phyloP scores from a whole-genome alignment of 2,329 filamentous ascomycete species.

The Graphium sp. region DNA sequence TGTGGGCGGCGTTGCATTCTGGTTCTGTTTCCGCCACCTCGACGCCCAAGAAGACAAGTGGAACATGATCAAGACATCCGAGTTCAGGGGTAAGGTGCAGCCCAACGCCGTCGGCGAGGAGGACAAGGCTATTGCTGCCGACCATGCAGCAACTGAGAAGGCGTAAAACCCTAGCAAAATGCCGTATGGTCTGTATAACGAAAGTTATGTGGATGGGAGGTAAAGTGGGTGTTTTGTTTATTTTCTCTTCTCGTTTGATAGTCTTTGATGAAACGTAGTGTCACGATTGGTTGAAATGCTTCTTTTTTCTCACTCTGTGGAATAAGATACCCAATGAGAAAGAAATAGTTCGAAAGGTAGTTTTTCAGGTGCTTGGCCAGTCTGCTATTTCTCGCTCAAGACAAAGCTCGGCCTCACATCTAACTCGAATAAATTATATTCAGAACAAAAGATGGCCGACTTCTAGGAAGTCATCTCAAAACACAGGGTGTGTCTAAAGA shows the following conservation, averaged over 20 bases:
- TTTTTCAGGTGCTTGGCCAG: too few species aligned
- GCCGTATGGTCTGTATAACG: background rate
- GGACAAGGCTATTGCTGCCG: slow-evolving; percentile 3
- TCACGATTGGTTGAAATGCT: background rate
- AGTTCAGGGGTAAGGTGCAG: slow-evolving; percentile 21
- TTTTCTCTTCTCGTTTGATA: background rate
- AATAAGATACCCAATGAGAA: background rate
- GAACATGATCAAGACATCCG: slow-evolving; percentile 39
- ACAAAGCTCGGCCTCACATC: too few species aligned
- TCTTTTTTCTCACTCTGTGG: background rate
- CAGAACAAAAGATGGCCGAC: too few species aligned
- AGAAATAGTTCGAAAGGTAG: background rate
- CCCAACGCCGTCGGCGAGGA: slow-evolving; percentile 12
- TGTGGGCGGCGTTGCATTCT: slow-evolving; percentile 47
- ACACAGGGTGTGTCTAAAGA: too few species aligned
- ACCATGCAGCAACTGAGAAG: slow-evolving; percentile 3
- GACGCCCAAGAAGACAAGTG: slow-evolving; percentile 52
- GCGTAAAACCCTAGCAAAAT: slow-evolving; percentile 2
- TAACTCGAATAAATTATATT: too few species aligned
- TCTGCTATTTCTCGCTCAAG: too few species aligned
- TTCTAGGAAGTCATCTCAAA: too few species aligned
- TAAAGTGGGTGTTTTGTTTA: background rate
- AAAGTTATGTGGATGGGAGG: background rate
- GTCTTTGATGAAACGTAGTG: background rate
- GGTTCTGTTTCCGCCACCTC: slow-evolving; percentile 47